These are phyloP conservation scores for Dactylorhiza incarnata DNA, from an alignment of 106 monocot genomes.

Conservation along the genomic window DNA sequence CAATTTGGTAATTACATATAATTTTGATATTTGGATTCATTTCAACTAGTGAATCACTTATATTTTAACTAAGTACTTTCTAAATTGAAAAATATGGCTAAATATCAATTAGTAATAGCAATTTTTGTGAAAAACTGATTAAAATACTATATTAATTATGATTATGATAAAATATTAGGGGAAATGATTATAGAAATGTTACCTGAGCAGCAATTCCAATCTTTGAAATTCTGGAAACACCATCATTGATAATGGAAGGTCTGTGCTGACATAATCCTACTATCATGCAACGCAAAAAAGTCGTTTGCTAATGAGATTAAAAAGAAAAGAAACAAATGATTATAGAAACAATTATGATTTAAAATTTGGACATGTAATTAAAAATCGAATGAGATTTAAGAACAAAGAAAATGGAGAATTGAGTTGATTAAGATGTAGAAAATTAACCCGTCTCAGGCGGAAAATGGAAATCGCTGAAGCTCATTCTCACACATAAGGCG, in stretches of 20 bases:
- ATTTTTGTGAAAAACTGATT: no score
- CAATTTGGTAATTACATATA: no score
- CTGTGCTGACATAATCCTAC: constrained; percentile 21
- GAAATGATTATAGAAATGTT: background rate
- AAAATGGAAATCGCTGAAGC: background rate
- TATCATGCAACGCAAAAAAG: constrained; percentile 1
- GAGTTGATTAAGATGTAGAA: background rate
- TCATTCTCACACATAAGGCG: constrained; percentile 26
- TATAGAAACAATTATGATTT: background rate
- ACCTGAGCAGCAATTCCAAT: constrained; percentile 43
- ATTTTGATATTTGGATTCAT: no score
- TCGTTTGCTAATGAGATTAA: background rate
- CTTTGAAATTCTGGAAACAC: constrained; percentile 12
- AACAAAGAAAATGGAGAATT: no score
- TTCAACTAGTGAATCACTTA: no score
- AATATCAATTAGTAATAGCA: no score
- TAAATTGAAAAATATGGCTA: no score
- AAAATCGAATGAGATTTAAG: no score
- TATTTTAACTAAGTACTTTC: no score
- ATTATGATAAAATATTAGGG: background rate
- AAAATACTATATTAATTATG: no score
- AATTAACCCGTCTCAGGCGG: constrained; percentile 8
- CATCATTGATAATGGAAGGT: background rate
- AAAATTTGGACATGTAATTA: no score
- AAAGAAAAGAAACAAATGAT: background rate